Evolutionary conservation across 371 early-diverging fungal species (phyloP), one percentile per base, ranked within the genome.

Genomic region (Rhizomucor pusillus): DNA sequence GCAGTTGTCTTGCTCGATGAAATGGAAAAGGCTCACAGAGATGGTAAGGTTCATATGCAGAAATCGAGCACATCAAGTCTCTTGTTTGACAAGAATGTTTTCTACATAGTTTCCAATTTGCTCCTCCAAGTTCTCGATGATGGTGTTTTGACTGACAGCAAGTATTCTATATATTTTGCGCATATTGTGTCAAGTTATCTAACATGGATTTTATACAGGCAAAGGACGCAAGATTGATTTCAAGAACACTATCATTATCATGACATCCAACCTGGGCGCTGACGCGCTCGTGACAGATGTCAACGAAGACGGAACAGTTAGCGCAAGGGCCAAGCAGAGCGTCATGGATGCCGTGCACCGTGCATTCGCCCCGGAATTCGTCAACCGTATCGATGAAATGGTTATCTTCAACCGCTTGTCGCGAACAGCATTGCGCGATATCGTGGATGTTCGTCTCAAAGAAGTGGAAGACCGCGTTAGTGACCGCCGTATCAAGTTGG

Each of bases 1-100:
- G 89, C 91, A 13, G 91, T 97, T n/a, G 75, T 95, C 3, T 69
- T 97, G 12, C 77, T 97, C 48, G 97, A 97, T 73, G 97, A 97
- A 71, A 85, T 97, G 56, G 96, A 97, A 65, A 90, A 94, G 67
- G 95, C 95, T 6, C 93, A 95, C 55, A 79, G 81, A 25, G 87
- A 85, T 59, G 79, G 71, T 71, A 44, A 19, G 29, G 10, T 22
- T 1, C n/a, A 29, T 29, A 3, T 29, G 29, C 7, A 29, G 3
- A 29, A 29, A 3, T 5, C 29, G 7, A 29, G 29, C 3, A 29
- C 5, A 13, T 11, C 0, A 39, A 16, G 16, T 57, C 5, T 18
- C 7, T 25, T 13, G 20, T 3, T 41, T 22, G 5, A 54, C 7
- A n/a, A 12, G 23, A 25, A 22, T 39, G 41, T 18, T 16, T 24